Evolutionary conservation across 169 alveolate genomes (phyloP).

Genomic region (Cryptosporidium meleagridis): DNA sequence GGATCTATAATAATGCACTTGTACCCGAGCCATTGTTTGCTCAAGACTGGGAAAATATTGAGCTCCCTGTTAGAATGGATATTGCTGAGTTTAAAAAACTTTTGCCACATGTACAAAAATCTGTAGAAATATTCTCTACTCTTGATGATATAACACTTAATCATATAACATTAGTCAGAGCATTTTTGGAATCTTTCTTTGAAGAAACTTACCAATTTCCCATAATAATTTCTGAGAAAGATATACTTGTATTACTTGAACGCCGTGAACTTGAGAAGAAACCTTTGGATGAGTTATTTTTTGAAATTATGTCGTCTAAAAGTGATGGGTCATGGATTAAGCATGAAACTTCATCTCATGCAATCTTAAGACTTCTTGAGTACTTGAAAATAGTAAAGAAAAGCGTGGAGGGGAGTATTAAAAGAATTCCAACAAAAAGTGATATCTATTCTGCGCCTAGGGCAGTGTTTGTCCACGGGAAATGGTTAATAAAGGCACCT

Average conservation of each 20-base stretch:
- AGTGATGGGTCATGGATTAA: conserved; percentile 39
- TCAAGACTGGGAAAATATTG: conserved; percentile 53
- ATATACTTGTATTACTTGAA: conserved; percentile 37
- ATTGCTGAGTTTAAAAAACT: conserved; percentile 37
- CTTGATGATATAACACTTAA: conserved; percentile 19
- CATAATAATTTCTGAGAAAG: conserved; percentile 14
- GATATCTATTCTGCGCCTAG: conserved; percentile 63
- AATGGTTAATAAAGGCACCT: conserved; percentile 65
- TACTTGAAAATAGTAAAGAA: conserved; percentile 15
- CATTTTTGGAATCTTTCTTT: conserved; percentile 56
- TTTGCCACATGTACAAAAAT: conserved; percentile 4
- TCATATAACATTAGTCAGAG: conserved; percentile 20
- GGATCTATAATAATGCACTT: conserved; percentile 23
- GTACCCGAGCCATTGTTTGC: conserved; percentile 59
- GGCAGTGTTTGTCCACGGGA: conserved; percentile 51
- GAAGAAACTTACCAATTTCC: conserved; percentile 58
- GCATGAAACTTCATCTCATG: conserved; percentile 40
- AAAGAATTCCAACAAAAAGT: conserved; percentile 24
- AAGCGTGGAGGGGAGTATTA: conserved; percentile 2
- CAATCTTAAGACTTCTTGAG: conserved; percentile 29
- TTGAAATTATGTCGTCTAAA: conserved; percentile 2
- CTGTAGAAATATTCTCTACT: conserved; percentile 27
- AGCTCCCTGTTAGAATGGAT: conserved; percentile 45
- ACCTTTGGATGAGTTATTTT: conserved; percentile 53
- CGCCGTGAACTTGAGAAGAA: conserved; percentile 37